Conservation (phyloP, 2,329 filamentous ascomycete genomes). For the Apiospora malaysiana region DNA sequence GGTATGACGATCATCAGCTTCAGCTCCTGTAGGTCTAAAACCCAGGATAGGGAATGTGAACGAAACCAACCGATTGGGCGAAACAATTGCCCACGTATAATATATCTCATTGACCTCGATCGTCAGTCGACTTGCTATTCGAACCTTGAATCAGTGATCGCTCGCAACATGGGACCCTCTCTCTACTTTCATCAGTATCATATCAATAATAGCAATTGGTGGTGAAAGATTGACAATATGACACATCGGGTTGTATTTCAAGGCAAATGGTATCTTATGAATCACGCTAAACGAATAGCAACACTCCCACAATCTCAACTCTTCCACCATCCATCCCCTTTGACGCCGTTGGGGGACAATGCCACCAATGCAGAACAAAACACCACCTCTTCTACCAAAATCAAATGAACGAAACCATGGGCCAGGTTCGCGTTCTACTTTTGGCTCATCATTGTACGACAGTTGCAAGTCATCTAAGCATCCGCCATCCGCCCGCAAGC, state of each 20-base stretch:
- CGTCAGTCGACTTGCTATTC: not conserved
- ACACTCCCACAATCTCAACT: not conserved
- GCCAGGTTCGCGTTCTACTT: not conserved
- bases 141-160: not conserved
- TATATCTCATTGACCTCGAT: not conserved
- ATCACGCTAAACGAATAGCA: not conserved
- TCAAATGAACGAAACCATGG: not conserved
- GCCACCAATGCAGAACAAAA: not conserved
- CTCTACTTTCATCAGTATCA: not conserved
- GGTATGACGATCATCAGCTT: not conserved
- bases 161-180: not conserved
- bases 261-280: conserved; percentile 16
- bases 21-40: not conserved
- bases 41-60: not conserved
- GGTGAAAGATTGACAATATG: not conserved
- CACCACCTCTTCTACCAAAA: not conserved
- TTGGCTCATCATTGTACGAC: not conserved
- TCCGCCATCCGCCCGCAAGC: conserved; percentile 50
- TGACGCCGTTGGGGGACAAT: not conserved
- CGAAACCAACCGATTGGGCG: not conserved
- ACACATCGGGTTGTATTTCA: not conserved
- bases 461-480: conserved; percentile 34
- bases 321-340: not conserved
- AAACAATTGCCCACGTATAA: not conserved
- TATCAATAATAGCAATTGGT: no score